Evolutionary conservation across 345 rosid genomes (phyloP), one percentile per base, ranked within the genome.

Genomic region (Lepidium aucheri): DNA sequence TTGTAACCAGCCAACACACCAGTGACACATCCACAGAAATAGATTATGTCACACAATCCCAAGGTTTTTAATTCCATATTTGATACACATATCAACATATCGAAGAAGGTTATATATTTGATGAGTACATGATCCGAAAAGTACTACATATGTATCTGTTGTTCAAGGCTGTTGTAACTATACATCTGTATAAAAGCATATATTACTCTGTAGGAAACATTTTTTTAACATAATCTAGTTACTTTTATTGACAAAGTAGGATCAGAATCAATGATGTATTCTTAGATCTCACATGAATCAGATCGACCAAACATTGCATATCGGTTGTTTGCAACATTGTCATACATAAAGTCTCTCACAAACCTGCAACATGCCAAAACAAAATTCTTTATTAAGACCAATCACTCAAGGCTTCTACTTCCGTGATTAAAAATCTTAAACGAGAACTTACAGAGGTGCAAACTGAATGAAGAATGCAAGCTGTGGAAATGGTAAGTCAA

Each of bases 401-500:
- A 2, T 58, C 43, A 33, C 54, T 15, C 3, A 8, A 38, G 0
- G 8, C 4, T 1, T 41, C 0, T 51, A 41, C 12, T 52, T 34
- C 9, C 0, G 20, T 11, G 26, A 28, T 9, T 15, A 42, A 53
- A 53, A 16, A 12, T 20, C 0, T 6, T n/a, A 36, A 52, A 4
- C 33, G 14, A 46, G 51, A 56, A 68, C 96, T 82, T 86, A 92
- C 98, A 77, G 61, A 44, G 91, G 96, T 10, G 84, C 69, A 54
- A 89, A 75, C 63, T 82, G 86, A 53, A 89, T 50, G 53, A 89
- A 83, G 47, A 87, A 69, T 8, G 95, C 88, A 47, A 92, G 81
- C 80, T 85, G 93, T 32, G 98, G 98, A 58, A 84, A 86, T 15
- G 96, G 98, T 49, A 92, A 72, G 66, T 85, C 88, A 22, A 89